Evolutionary conservation across 2,329 filamentous ascomycete species (phyloP), one percentile per base, ranked within the genome.

Genomic region (Fusarium pseudocircinatum): DNA sequence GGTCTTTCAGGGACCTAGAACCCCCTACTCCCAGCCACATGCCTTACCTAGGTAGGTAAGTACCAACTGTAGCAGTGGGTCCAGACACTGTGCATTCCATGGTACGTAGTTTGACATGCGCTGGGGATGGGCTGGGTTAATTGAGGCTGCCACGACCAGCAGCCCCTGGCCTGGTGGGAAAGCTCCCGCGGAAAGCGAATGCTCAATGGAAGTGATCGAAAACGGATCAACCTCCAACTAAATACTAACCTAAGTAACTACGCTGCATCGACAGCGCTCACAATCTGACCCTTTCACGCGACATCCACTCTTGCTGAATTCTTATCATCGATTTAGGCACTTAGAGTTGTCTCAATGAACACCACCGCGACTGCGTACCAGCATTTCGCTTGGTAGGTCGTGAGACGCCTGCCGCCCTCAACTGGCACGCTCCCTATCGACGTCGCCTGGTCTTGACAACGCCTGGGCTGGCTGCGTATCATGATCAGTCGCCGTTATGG

Each of bases 401-500:
- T 71, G 63, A 71, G 67, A 76, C 73, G 65, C 64, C 75, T 73
- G 69, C 69, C 69, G 60, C 72, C 65, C 53, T 69, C 66, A 32
- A 53, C 59, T 68, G 47, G 58, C 34, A 74, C 71, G 52, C 50
- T 69, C 61, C 40, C 32, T 59, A 40, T 60, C 66, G n/a, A 59
- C 60, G 69, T 60, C 71, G 52, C 56, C 63, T 73, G 59, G 68
- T 64, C 60, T 73, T 61, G 69, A 70, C 60, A 70, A 62, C 70
- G 68, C 68, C 69, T 62, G 63, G 77, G 71, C 74, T 75, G 76
- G 75, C 78, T 66, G 75, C 76, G 76, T 80, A 82, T 72, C 79
- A 85, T 84, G 83, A 83, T 70, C 80, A 79, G 76, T 78, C 78
- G 80, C 79, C 79, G 82, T 73, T 78, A 90, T 90, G 88, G 87